These are phyloP conservation scores for Paxillus involutus DNA, from an alignment of 768 basidiomycete genomes.

Conservation along the genomic window DNA sequence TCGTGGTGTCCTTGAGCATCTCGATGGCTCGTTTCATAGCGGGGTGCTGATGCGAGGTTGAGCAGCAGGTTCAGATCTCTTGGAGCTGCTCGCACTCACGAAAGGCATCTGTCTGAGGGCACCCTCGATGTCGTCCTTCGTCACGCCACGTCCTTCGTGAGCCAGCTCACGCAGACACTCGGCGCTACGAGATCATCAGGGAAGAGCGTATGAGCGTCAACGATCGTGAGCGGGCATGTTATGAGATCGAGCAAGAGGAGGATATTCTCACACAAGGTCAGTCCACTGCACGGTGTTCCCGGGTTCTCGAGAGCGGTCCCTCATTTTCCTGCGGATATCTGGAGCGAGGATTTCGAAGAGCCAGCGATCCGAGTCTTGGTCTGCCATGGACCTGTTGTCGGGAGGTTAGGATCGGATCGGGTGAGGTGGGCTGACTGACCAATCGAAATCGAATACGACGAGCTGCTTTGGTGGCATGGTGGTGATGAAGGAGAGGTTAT, in stretches of 20 bases:
- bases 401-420: neutral
- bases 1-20: conserved; percentile 61
- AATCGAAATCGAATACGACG: conserved; percentile 96
- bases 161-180: conserved; percentile 65
- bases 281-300: conserved; percentile 79
- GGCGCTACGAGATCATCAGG: conserved; percentile 43
- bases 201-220: neutral
- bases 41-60: conserved; percentile 67
- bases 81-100: conserved; percentile 44
- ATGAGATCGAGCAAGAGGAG: too few species aligned
- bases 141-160: conserved; percentile 59
- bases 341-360: conserved; percentile 86
- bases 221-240: neutral
- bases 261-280: conserved; percentile 77
- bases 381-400: conserved; percentile 72
- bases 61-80: neutral
- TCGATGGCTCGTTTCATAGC: conserved; percentile 93
- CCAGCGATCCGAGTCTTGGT: conserved; percentile 97
- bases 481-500: neutral
- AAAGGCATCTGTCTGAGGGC: conserved; percentile 84
- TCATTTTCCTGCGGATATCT: conserved; percentile 79
- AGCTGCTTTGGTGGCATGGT: conserved; percentile 53
- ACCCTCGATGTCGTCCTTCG: conserved; percentile 70
- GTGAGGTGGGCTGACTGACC: conserved; percentile 43
- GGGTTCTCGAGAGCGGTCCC: conserved; percentile 45